Conservation (phyloP, 202 grass and related monocot genomes). For the Schoenoplectus triqueter region DNA sequence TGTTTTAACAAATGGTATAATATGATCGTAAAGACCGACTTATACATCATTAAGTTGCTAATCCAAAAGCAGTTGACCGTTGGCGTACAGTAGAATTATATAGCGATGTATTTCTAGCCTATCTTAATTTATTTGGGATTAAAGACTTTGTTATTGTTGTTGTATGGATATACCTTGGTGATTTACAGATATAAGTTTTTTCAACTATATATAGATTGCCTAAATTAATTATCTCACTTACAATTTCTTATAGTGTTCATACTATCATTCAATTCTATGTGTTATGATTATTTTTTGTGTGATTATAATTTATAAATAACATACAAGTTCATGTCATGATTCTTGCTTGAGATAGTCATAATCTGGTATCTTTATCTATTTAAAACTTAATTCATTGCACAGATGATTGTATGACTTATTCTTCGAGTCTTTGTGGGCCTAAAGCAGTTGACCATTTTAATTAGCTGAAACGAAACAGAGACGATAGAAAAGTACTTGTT, state of each 20-base stretch:
- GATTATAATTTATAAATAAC: no score
- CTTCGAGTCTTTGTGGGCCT: neutral
- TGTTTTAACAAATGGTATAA: neutral
- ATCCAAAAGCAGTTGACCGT: neutral
- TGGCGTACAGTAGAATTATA: neutral
- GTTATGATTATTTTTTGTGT: neutral
- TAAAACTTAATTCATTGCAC: neutral
- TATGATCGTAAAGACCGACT: neutral
- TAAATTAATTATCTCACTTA: neutral
- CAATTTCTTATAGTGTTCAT: neutral
- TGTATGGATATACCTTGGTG: neutral
- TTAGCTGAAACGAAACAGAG: no score
- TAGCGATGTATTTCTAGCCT: neutral
- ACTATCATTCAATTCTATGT: neutral
- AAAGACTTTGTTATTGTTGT: no score
- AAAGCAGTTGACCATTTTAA: neutral
- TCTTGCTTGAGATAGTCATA: no score
- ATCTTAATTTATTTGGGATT: no score
- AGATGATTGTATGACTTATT: neutral
- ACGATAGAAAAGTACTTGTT: no score
- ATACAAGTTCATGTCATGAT: no score
- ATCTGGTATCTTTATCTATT: no score
- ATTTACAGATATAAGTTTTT: no score
- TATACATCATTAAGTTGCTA: constrained; percentile 3
- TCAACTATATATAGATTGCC: neutral